phyloP scores from a whole-genome alignment of 306 rosid species.

The Cicer chorassanicum region DNA sequence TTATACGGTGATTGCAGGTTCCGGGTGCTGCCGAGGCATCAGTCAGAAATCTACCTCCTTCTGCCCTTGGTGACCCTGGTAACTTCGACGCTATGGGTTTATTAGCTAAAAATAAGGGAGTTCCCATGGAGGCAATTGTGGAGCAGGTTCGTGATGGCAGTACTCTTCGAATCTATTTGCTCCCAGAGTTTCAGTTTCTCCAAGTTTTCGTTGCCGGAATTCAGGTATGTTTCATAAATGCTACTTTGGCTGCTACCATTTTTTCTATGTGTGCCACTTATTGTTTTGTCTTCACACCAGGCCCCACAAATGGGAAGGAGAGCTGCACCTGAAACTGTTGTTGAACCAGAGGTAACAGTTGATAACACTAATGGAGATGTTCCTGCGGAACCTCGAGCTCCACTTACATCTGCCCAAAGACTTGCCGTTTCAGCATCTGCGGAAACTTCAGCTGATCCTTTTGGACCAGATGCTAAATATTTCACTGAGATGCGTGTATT shows the following conservation, averaged over 20 bases:
- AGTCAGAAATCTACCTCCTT: conserved; percentile 86
- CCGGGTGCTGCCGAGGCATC: conserved; percentile 91
- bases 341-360: conserved; percentile 59
- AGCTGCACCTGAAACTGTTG: conserved; percentile 60
- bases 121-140: conserved; percentile 87
- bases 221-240: conserved; percentile 63
- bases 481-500: conserved; percentile 95
- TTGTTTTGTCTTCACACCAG: conserved; percentile 50
- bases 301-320: conserved; percentile 97
- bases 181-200: conserved; percentile 97
- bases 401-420: conserved; percentile 95
- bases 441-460: conserved; percentile 77
- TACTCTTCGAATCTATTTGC: conserved; percentile 86
- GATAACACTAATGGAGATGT: conserved; percentile 73
- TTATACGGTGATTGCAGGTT: conserved; percentile 61
- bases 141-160: conserved; percentile 99
- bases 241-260: conserved; percentile 26
- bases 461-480: conserved; percentile 85
- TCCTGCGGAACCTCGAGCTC: conserved; percentile 70
- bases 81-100: conserved; percentile 88
- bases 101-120: conserved; percentile 78
- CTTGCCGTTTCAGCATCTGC: conserved; percentile 78
- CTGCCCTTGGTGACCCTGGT: conserved; percentile 93
- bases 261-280: conserved; percentile 17
- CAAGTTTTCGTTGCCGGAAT: conserved; percentile 96